Percentiles rank a stretch among this genome's conserved stretches.
Conservation (phyloP, 75 land plant genomes). For the Cryptomeria japonica region DNA sequence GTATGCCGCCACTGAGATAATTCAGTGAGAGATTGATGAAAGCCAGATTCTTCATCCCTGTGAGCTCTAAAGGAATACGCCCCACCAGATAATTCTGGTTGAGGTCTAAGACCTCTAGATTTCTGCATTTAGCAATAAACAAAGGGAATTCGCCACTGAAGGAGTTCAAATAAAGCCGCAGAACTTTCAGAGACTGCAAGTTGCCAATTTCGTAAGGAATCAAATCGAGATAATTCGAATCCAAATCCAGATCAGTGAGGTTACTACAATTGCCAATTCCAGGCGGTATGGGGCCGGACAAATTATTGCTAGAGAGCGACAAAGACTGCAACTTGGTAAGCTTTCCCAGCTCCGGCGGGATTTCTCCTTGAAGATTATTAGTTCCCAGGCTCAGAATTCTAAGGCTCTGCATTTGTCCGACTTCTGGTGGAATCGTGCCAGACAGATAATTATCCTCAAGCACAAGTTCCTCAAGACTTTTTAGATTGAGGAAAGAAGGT, state of each 20-base stretch:
- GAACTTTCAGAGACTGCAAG: conserved; percentile 26
- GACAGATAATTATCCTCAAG: conserved; percentile 66
- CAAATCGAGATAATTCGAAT: conserved; percentile 32
- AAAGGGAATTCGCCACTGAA: conserved; percentile 62
- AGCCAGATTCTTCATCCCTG: conserved; percentile 37
- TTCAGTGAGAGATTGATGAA: conserved; percentile 10
- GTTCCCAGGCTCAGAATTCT: conserved; percentile 30
- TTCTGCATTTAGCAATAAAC: conserved; percentile 46
- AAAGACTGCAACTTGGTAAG: conserved; percentile 12
- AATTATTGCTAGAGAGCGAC: conserved; percentile 16
- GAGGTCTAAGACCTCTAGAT: conserved; percentile 35
- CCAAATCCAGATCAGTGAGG: conserved; percentile 24
- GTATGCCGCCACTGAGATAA: not conserved
- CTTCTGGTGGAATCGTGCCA: conserved; percentile 57
- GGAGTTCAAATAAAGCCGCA: conserved; percentile 44
- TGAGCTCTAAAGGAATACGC: conserved; percentile 43
- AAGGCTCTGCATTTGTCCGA: conserved; percentile 41
- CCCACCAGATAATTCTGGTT: conserved; percentile 48
- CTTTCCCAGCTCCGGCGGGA: conserved; percentile 39
- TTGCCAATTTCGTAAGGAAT: conserved; percentile 58
- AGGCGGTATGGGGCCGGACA: conserved; percentile 32
- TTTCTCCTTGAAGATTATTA: conserved; percentile 53
- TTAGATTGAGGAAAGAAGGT: conserved; percentile 61
- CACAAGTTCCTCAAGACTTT: conserved; percentile 42
- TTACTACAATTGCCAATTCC: conserved; percentile 3